These are phyloP conservation scores for Reticulascus tulasneorum DNA, from an alignment of 2,329 filamentous ascomycete species.

Conservation along the genomic window DNA sequence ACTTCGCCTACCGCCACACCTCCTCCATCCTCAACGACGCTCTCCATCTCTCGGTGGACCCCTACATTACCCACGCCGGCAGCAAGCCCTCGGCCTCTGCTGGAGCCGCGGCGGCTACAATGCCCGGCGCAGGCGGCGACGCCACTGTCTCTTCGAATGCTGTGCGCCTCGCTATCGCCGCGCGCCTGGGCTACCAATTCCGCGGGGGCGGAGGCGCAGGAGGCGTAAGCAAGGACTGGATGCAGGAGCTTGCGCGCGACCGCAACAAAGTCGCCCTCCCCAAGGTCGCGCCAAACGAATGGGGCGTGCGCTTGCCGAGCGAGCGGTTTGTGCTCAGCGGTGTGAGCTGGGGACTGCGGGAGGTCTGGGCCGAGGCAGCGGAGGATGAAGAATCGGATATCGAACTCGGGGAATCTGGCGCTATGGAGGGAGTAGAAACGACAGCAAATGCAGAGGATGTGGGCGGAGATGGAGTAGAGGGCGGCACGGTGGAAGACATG, in stretches of 20 bases:
- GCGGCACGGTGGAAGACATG: conserved; percentile 50
- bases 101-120: conserved; percentile 43
- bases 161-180: conserved; percentile 68
- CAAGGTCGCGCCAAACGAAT: conserved; percentile 59
- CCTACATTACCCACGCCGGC: conserved; percentile 58
- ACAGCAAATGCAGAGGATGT: conserved; percentile 37
- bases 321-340: conserved; percentile 67
- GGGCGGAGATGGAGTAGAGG: conserved; percentile 44
- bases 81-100: conserved; percentile 44
- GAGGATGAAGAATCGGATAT: conserved; percentile 38
- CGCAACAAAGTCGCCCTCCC: conserved; percentile 65
- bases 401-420: conserved; percentile 38
- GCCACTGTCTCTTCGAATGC: conserved; percentile 62
- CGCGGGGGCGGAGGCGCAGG: conserved; percentile 48
- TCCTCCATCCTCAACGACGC: conserved; percentile 68
- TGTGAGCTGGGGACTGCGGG: conserved; percentile 59
- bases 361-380: conserved; percentile 50
- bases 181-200: conserved; percentile 67
- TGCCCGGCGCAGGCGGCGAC: conserved; percentile 40
- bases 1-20: conserved; percentile 83
- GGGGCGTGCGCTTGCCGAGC: conserved; percentile 62
- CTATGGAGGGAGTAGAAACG: conserved; percentile 45
- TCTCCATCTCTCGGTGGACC: conserved; percentile 64
- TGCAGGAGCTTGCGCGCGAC: conserved; percentile 69
- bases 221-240: conserved; percentile 67